A percentile compares a stretch with the other conserved stretches of the same genome.
phyloP scores from a whole-genome alignment of 768 basidiomycete species.

The Naganishia antarctica region DNA sequence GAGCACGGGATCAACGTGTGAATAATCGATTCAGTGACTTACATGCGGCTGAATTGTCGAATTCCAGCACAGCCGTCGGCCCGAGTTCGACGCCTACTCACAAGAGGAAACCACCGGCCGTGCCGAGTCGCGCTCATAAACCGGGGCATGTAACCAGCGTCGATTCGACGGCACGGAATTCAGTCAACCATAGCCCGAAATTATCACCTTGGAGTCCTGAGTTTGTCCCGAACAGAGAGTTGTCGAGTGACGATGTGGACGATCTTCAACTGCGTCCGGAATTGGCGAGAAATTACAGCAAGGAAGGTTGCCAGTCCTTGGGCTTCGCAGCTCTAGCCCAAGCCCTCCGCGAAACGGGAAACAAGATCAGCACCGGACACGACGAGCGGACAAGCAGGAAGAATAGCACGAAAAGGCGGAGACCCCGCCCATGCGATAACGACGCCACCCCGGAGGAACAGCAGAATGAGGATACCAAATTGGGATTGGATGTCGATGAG shows the following conservation, averaged over 20 bases:
- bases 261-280: neutral
- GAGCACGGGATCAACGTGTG: conserved; percentile 5
- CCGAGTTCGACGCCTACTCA: neutral
- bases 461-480: neutral
- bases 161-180: neutral
- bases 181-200: conserved; percentile 2
- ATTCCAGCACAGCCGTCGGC: neutral
- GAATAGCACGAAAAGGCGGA: neutral
- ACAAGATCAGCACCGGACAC: neutral
- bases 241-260: neutral
- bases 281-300: neutral
- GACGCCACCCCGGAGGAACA: neutral
- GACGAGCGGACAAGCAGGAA: neutral
- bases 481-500: neutral
- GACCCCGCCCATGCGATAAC: neutral
- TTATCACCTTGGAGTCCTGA: conserved; percentile 16
- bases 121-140: conserved; percentile 25
- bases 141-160: neutral
- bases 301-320: conserved; percentile 4
- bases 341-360: conserved; percentile 21
- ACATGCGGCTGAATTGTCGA: neutral
- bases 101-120: conserved; percentile 26
- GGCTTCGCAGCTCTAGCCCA: conserved; percentile 23
- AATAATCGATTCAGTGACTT: neutral
- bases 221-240: neutral